phyloP scores from a whole-genome alignment of 768 basidiomycete species.

The Xerocomellus intermedius region DNA sequence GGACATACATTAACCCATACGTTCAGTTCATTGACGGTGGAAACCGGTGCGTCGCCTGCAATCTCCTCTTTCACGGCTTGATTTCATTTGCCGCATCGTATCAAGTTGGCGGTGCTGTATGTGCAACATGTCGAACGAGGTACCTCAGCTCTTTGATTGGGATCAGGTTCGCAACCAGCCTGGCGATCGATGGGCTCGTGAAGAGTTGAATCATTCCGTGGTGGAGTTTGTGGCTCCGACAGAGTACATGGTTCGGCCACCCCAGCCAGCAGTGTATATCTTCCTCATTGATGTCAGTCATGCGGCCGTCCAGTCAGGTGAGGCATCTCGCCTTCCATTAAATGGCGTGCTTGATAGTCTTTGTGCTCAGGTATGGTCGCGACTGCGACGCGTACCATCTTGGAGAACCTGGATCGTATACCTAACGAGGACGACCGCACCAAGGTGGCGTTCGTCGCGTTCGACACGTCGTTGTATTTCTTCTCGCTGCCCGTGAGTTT shows the following conservation, averaged over 20 bases:
- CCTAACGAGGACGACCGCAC: slow-evolving; percentile 94
- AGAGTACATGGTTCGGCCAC: slow-evolving; percentile 99
- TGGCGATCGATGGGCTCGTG: slow-evolving; percentile 91
- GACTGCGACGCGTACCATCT: slow-evolving; percentile 93
- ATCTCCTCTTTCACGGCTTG: not conserved
- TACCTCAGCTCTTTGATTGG: slow-evolving; percentile 98
- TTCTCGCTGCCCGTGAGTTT: slow-evolving; percentile 76
- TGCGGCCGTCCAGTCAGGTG: slow-evolving; percentile 84
- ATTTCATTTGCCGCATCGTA: not conserved
- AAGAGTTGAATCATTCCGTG: slow-evolving; percentile 90
- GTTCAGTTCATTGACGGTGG: slow-evolving; percentile 98
- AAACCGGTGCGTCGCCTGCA: slow-evolving; percentile 57
- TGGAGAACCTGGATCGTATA: slow-evolving; percentile 92
- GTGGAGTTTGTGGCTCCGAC: slow-evolving; percentile 98
- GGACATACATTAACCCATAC: slow-evolving; percentile 96
- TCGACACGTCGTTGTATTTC: slow-evolving; percentile 92
- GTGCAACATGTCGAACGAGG: slow-evolving; percentile 98
- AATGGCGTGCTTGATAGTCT: not conserved
- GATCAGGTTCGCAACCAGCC: slow-evolving; percentile 91
- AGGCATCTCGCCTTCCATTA: slow-evolving; percentile 12
- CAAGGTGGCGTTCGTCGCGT: slow-evolving; percentile 90
- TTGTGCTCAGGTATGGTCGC: slow-evolving; percentile 84
- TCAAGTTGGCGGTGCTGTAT: slow-evolving; percentile 96
- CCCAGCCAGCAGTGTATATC: slow-evolving; percentile 95
- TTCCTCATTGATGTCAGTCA: slow-evolving; percentile 98